Evolutionary conservation across 495 filamentous ascomycete species (phyloP).

Genomic region (Articulospora tetracladia): DNA sequence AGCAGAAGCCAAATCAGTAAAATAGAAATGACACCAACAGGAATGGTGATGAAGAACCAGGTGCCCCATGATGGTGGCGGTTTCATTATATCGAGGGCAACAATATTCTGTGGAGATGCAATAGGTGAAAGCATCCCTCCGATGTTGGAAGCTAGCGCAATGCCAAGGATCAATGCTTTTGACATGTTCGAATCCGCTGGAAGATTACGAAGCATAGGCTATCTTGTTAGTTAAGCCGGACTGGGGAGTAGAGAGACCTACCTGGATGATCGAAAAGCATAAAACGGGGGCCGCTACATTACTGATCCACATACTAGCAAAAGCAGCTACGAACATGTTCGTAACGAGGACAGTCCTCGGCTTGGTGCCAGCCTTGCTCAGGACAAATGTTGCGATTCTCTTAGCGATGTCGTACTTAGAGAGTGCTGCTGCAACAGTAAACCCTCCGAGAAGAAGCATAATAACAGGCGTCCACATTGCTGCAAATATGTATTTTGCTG

Average conservation of each 20-base stretch:
- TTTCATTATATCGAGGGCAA: constrained; percentile 91
- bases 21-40: constrained; percentile 88
- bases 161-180: constrained; percentile 93
- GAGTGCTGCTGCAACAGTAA: constrained; percentile 90
- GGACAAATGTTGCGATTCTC: constrained; percentile 92
- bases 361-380: constrained; percentile 91
- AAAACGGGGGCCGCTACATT: constrained; percentile 98
- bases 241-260: constrained; percentile 24
- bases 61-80: constrained; percentile 85
- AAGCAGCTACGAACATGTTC: constrained; percentile 98
- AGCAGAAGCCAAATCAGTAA: constrained; percentile 86
- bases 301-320: constrained; percentile 98
- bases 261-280: constrained; percentile 94
- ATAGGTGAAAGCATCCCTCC: constrained; percentile 96
- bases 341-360: constrained; percentile 84
- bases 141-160: constrained; percentile 92
- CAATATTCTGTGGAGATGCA: constrained; percentile 94
- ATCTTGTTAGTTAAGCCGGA: background rate
- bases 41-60: constrained; percentile 96
- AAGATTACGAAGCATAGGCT: constrained; percentile 92
- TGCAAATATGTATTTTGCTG: constrained; percentile 77
- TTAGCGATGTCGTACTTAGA: constrained; percentile 98
- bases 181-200: constrained; percentile 86
- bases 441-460: constrained; percentile 95
- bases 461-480: constrained; percentile 99